phyloP scores from a whole-genome alignment of 2,329 filamentous ascomycete species.

The Pestalotiopsis sp. region DNA sequence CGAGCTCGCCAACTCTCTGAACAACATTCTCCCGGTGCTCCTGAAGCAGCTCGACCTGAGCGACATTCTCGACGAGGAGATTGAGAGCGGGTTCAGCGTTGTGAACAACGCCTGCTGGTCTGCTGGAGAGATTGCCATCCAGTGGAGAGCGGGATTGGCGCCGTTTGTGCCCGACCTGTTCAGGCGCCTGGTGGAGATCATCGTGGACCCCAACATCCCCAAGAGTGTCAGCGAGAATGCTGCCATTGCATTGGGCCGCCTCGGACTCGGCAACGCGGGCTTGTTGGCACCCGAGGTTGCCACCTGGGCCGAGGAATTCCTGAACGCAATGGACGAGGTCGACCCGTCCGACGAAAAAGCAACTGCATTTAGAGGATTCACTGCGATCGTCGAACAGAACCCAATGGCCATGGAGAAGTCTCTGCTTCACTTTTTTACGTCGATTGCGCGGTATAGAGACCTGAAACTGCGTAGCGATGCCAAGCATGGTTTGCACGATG shows the following conservation, averaged over 20 bases:
- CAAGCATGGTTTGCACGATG: constrained; percentile 66
- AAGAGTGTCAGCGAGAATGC: constrained; percentile 90
- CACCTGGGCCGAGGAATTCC: constrained; percentile 79
- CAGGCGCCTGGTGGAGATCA: constrained; percentile 75
- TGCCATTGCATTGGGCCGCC: constrained; percentile 84
- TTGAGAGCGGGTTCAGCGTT: constrained; percentile 84
- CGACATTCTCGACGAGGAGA: constrained; percentile 72
- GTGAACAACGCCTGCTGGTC: constrained; percentile 99
- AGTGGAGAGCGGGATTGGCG: constrained; percentile 71
- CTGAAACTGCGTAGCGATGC: constrained; percentile 59
- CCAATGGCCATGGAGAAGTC: constrained; percentile 90
- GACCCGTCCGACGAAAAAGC: constrained; percentile 92
- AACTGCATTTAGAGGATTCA: constrained; percentile 89
- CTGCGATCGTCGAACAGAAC: constrained; percentile 79
- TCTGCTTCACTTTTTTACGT: constrained; percentile 76
- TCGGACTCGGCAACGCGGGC: constrained; percentile 78
- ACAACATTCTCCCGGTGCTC: constrained; percentile 75
- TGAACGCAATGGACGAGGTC: constrained; percentile 79
- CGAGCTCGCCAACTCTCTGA: constrained; percentile 73
- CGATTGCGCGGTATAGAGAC: constrained; percentile 77
- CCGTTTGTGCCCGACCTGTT: constrained; percentile 78
- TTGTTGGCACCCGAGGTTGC: constrained; percentile 76
- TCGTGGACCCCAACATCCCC: constrained; percentile 82
- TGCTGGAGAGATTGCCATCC: constrained; percentile 85
- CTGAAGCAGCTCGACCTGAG: constrained; percentile 86